These are phyloP conservation scores for Hirsutella thompsonii DNA, from an alignment of 2,329 filamentous ascomycete genomes.

Conservation along the genomic window DNA sequence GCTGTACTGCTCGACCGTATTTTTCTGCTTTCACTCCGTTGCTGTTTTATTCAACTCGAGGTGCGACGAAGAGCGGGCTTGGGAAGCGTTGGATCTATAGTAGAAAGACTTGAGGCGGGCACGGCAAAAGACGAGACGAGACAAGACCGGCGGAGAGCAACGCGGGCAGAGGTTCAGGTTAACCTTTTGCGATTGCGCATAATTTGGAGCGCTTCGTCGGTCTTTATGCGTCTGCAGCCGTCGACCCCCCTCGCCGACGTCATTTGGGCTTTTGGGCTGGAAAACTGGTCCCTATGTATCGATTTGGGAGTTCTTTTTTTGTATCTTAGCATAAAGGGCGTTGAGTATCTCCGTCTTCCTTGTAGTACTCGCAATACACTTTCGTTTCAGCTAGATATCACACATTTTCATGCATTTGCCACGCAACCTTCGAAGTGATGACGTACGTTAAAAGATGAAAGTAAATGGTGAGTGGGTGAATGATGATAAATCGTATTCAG, in stretches of 20 bases:
- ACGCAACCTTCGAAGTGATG: too few relatives aligned
- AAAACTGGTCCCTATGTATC: constrained; percentile 1
- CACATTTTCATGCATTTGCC: not conserved
- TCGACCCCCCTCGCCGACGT: too few relatives aligned
- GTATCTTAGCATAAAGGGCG: constrained; percentile 7
- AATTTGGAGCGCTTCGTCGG: too few relatives aligned
- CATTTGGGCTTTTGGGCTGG: not conserved
- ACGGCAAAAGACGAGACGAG: not conserved
- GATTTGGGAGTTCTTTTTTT: constrained; percentile 4
- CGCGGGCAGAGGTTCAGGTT: too few relatives aligned
- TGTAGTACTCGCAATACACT: not conserved
- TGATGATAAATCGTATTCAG: too few relatives aligned
- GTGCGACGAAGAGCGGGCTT: not conserved
- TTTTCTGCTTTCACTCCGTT: not conserved
- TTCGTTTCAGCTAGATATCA: not conserved
- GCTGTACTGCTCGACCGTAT: constrained; percentile 1
- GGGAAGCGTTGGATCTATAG: not conserved
- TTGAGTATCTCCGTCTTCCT: constrained; percentile 2
- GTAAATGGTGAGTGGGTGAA: too few relatives aligned
- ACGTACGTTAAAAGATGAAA: too few relatives aligned
- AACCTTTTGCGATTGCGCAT: too few relatives aligned
- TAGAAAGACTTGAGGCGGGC: not conserved
- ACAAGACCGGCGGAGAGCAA: too few relatives aligned
- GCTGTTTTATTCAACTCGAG: not conserved
- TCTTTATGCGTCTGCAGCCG: too few relatives aligned